Conservation (phyloP, 805 yeast genomes). For the Suhomyces emberorum region DNA sequence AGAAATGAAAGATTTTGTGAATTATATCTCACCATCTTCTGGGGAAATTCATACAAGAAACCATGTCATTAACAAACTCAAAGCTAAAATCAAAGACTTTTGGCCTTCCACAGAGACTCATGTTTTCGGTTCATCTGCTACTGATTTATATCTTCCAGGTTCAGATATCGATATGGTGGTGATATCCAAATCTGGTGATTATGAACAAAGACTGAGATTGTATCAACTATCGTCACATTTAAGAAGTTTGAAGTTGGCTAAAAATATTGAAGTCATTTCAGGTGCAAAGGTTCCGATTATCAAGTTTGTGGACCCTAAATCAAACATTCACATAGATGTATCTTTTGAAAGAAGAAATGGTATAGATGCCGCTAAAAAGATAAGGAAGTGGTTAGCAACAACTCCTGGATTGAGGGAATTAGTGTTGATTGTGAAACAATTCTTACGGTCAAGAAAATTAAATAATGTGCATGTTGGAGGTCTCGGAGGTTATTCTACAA, state of each 20-base stretch:
- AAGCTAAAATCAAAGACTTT: slow-evolving; percentile 45
- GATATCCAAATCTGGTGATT: slow-evolving; percentile 55
- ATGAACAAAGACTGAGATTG: slow-evolving; percentile 61
- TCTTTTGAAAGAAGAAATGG: slow-evolving; percentile 88
- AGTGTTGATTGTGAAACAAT: slow-evolving; percentile 80
- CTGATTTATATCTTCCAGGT: slow-evolving; percentile 89
- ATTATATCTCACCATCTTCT: slow-evolving; percentile 80
- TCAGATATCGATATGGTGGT: slow-evolving; percentile 95
- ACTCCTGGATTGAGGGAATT: slow-evolving; percentile 82
- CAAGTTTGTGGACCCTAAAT: slow-evolving; percentile 73
- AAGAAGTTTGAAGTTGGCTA: slow-evolving; percentile 59
- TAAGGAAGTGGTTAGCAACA: slow-evolving; percentile 66
- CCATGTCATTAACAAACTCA: slow-evolving; percentile 57
- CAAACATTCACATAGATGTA: slow-evolving; percentile 77
- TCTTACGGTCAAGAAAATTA: slow-evolving; percentile 69
- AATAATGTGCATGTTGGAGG: slow-evolving; percentile 93
- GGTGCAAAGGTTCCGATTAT: slow-evolving; percentile 92
- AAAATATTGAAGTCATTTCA: slow-evolving; percentile 78
- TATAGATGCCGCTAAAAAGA: slow-evolving; percentile 73
- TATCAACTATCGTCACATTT: slow-evolving; percentile 72
- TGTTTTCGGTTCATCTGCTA: slow-evolving; percentile 93
- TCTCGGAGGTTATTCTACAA: slow-evolving; percentile 90
- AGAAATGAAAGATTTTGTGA: slow-evolving; percentile 82
- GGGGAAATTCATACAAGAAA: slow-evolving; percentile 70
- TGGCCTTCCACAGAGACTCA: slow-evolving; percentile 82